Evolutionary conservation across 345 rosid genomes (phyloP).

Genomic region (Eucalyptus polyanthemos): DNA sequence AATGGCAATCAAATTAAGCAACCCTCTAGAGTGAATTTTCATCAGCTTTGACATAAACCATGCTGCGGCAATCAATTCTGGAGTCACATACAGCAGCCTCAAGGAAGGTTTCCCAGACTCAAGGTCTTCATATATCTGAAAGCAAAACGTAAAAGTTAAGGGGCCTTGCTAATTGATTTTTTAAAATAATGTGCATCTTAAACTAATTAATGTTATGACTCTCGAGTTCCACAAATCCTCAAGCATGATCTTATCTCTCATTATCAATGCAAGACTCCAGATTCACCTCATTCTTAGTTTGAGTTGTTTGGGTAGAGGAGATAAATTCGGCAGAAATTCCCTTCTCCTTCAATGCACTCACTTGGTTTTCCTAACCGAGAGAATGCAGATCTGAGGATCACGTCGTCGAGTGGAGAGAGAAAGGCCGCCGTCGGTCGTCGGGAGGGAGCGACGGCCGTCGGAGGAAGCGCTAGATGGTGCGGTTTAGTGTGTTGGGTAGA

Average conservation of each 20-base stretch:
- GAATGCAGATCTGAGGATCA: no score
- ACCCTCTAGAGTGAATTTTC: conserved; percentile 66
- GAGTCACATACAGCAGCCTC: conserved; percentile 86
- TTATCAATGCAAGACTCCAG: neutral
- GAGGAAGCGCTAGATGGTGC: no score
- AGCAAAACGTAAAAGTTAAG: neutral
- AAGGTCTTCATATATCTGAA: conserved; percentile 85
- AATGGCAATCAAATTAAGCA: conserved; percentile 81
- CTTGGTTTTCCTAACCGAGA: conserved; percentile 71
- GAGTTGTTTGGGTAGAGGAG: conserved; percentile 61
- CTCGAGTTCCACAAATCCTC: neutral
- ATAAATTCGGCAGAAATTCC: conserved; percentile 87
- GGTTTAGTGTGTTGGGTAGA: no score
- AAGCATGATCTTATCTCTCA: neutral
- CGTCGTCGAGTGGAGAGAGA: no score
- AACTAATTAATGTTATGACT: neutral
- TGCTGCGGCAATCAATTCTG: conserved; percentile 68
- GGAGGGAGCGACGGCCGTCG: accelerated
- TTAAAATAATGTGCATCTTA: neutral
- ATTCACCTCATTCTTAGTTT: conserved; percentile 44
- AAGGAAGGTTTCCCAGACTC: conserved; percentile 68
- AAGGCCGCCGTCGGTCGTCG: no score
- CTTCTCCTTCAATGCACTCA: conserved; percentile 72
- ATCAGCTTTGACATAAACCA: conserved; percentile 78
- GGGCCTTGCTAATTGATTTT: neutral